These are phyloP conservation scores for Cochlearia excelsa DNA, from an alignment of 345 rosid genomes.

Conservation along the genomic window DNA sequence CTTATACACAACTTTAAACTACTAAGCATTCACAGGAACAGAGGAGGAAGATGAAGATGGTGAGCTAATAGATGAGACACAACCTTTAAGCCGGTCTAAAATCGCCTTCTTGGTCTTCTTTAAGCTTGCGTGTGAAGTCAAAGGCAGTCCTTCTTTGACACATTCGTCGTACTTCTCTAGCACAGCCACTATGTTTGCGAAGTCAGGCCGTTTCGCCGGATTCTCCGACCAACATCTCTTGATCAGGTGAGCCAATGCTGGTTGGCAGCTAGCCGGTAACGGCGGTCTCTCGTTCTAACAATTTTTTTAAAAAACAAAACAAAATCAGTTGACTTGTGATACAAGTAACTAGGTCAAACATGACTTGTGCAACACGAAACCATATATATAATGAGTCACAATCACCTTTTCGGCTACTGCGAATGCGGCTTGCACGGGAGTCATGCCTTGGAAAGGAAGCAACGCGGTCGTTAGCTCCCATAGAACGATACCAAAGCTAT, in stretches of 20 bases:
- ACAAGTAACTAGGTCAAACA: neutral
- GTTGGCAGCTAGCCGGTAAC: conserved; percentile 85
- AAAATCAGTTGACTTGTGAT: neutral
- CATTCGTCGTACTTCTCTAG: conserved; percentile 84
- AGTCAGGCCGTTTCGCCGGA: conserved; percentile 86
- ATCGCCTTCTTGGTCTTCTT: conserved; percentile 56
- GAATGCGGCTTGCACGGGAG: conserved; percentile 98
- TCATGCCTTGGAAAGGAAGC: conserved; percentile 99
- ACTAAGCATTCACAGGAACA: conserved; percentile 76
- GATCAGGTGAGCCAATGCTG: conserved; percentile 83
- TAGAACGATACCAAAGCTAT: conserved; percentile 91
- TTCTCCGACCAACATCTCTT: conserved; percentile 90
- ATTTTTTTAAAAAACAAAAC: neutral
- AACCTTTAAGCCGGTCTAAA: conserved; percentile 69
- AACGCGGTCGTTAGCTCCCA: conserved; percentile 98
- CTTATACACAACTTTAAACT: conserved; percentile 20
- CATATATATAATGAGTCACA: neutral
- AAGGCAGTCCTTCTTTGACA: conserved; percentile 85
- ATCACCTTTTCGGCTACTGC: conserved; percentile 94
- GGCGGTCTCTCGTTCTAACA: conserved; percentile 88
- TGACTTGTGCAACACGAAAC: conserved; percentile 1
- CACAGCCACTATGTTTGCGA: conserved; percentile 71
- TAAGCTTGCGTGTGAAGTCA: conserved; percentile 66
- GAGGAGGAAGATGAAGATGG: conserved; percentile 44
- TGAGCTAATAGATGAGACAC: conserved; percentile 51